These are phyloP conservation scores for Sporothrix brasiliensis DNA, from an alignment of 2,329 filamentous ascomycete species.

Conservation along the genomic window DNA sequence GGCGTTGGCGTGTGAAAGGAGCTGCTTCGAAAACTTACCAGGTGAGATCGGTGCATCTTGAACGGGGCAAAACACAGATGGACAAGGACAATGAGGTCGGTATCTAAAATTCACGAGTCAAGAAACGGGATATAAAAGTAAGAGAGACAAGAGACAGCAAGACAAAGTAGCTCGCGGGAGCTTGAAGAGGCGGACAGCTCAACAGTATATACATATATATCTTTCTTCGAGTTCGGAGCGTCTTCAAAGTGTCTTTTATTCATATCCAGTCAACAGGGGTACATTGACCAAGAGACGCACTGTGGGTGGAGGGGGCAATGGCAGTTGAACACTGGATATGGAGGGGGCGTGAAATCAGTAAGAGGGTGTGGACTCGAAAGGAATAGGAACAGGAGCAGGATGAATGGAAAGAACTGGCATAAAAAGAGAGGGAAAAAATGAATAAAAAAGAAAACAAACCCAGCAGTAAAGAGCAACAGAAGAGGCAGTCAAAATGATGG, in stretches of 20 bases:
- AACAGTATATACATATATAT: slow-evolving; percentile 1
- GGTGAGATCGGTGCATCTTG: neutral
- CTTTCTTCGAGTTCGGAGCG: neutral
- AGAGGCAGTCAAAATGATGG: neutral
- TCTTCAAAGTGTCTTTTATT: slow-evolving; percentile 1
- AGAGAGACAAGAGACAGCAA: slow-evolving; percentile 12
- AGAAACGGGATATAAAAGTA: slow-evolving; percentile 19
- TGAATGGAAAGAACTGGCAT: neutral
- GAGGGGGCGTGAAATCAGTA: slow-evolving; percentile 21
- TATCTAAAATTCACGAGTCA: neutral
- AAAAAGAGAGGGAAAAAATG: slow-evolving; percentile 1
- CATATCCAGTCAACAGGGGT: slow-evolving; percentile 27
- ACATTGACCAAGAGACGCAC: slow-evolving; percentile 13
- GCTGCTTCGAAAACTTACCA: neutral
- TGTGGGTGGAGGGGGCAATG: slow-evolving; percentile 17
- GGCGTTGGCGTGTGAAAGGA: neutral
- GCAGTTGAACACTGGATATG: slow-evolving; percentile 19
- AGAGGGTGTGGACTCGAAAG: slow-evolving; percentile 6
- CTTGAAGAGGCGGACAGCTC: neutral
- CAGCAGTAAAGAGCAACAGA: neutral
- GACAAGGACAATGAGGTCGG: neutral
- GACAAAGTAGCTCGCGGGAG: slow-evolving; percentile 4
- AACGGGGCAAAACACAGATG: neutral
- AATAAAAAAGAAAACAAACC: neutral
- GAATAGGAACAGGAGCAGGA: neutral